These are phyloP conservation scores for Sugiyamaella chiloensis DNA, from an alignment of 805 yeast species.

Conservation along the genomic window DNA sequence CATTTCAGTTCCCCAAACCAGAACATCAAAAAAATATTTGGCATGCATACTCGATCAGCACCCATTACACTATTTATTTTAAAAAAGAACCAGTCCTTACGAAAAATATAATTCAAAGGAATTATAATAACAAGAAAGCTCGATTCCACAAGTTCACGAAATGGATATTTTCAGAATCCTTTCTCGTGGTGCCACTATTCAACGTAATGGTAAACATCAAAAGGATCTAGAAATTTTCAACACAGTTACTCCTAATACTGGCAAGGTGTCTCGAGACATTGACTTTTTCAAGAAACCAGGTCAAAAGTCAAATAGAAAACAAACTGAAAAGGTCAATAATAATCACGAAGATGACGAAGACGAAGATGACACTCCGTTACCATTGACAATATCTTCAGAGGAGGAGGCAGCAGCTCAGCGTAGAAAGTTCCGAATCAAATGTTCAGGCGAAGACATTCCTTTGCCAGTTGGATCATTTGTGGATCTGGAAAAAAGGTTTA, in stretches of 20 bases:
- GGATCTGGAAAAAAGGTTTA: conserved; percentile 68
- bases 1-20: not conserved
- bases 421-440: conserved; percentile 59
- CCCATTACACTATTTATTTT: no score
- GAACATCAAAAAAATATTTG: not conserved
- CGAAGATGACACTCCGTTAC: conserved; percentile 34
- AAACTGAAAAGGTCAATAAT: conserved; percentile 31
- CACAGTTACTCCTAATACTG: conserved; percentile 34
- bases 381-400: conserved; percentile 46
- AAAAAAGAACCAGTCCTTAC: no score
- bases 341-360: conserved; percentile 20
- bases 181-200: conserved; percentile 79
- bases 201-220: conserved; percentile 48
- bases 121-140: no score
- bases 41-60: no score
- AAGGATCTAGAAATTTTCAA: conserved; percentile 30
- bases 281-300: conserved; percentile 83
- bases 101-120: no score
- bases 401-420: conserved; percentile 64
- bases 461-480: conserved; percentile 86
- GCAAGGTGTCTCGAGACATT: conserved; percentile 63
- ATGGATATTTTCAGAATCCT: conserved; percentile 91
- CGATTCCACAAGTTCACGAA: no score
- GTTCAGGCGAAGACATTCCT: conserved; percentile 84
- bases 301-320: conserved; percentile 35